Conservation (phyloP, 2,329 filamentous ascomycete species). For the Atkinsonella texensis region DNA sequence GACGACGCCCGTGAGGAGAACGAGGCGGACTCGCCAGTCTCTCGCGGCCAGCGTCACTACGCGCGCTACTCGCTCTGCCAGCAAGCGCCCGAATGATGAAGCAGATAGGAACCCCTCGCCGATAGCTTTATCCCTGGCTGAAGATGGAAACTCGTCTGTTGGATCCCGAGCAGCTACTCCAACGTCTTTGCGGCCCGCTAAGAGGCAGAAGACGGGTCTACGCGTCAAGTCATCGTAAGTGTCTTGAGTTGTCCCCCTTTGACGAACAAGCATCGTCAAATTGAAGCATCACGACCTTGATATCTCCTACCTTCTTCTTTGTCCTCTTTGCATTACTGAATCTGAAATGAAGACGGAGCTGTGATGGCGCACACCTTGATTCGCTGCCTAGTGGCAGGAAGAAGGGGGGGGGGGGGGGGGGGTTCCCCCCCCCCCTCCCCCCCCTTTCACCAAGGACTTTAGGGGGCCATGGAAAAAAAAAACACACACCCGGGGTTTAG, state of each 20-base stretch:
- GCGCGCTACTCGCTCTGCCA: constrained; percentile 35
- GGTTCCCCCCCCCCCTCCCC: not conserved
- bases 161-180: constrained; percentile 52
- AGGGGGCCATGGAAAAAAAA: not conserved
- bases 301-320: not conserved
- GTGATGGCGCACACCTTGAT: not conserved
- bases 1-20: constrained; percentile 20
- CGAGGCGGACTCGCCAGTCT: constrained; percentile 25
- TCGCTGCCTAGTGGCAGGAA: not conserved
- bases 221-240: constrained; percentile 62
- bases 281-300: not conserved
- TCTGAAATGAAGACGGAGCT: not conserved
- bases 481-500: not conserved
- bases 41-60: constrained; percentile 21
- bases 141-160: constrained; percentile 33
- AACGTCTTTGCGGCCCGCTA: constrained; percentile 39
- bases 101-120: constrained; percentile 42
- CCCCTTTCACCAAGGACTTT: not conserved
- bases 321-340: too few relatives aligned
- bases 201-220: constrained; percentile 48
- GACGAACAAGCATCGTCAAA: not conserved
- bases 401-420: not conserved
- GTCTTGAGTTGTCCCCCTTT: not conserved
- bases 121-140: constrained; percentile 34
- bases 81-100: constrained; percentile 44